These are phyloP conservation scores for Leccinum obscurum DNA, from an alignment of 768 basidiomycete genomes.

Conservation along the genomic window DNA sequence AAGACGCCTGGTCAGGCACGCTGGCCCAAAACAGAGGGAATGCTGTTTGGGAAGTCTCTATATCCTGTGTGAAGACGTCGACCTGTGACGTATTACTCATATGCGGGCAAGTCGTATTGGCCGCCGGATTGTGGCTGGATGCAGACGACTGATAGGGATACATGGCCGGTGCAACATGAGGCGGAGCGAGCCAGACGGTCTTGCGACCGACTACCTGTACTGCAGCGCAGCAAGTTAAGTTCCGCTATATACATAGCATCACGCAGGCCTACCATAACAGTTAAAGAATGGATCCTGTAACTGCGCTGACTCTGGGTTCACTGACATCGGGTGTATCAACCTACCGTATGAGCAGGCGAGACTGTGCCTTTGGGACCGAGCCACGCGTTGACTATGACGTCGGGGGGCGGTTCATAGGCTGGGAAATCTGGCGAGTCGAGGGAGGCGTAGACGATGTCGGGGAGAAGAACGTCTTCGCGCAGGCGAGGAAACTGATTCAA, in stretches of 20 bases:
- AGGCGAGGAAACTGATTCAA: slow-evolving; percentile 82
- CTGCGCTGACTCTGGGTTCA: slow-evolving; percentile 4
- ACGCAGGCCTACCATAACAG: slow-evolving; percentile 63
- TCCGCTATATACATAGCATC: not conserved
- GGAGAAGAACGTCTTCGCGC: slow-evolving; percentile 72
- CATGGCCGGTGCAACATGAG: slow-evolving; percentile 56
- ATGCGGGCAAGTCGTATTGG: slow-evolving; percentile 43
- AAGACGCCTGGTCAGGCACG: slow-evolving; percentile 61
- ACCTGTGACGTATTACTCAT: slow-evolving; percentile 81
- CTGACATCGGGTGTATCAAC: slow-evolving; percentile 35
- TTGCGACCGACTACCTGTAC: slow-evolving; percentile 90
- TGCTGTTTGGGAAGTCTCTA: slow-evolving; percentile 20
- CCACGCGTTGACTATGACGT: slow-evolving; percentile 77
- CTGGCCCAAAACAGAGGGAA: slow-evolving; percentile 56
- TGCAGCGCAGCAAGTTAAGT: slow-evolving; percentile 30
- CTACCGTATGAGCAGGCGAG: slow-evolving; percentile 86
- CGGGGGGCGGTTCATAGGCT: slow-evolving; percentile 62
- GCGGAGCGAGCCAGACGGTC: slow-evolving; percentile 90
- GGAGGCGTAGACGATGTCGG: slow-evolving; percentile 83
- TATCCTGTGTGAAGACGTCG: slow-evolving; percentile 62
- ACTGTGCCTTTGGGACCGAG: slow-evolving; percentile 75
- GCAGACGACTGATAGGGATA: slow-evolving; percentile 45
- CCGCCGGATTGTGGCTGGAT: slow-evolving; percentile 37
- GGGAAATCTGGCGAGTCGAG: slow-evolving; percentile 45
- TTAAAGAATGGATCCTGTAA: slow-evolving; percentile 91